Percentiles rank a stretch among this genome's conserved stretches.
These are phyloP conservation scores for Exobasidium rhododendri DNA, from an alignment of 1,284 basidiomycete genomes.

Conservation along the genomic window DNA sequence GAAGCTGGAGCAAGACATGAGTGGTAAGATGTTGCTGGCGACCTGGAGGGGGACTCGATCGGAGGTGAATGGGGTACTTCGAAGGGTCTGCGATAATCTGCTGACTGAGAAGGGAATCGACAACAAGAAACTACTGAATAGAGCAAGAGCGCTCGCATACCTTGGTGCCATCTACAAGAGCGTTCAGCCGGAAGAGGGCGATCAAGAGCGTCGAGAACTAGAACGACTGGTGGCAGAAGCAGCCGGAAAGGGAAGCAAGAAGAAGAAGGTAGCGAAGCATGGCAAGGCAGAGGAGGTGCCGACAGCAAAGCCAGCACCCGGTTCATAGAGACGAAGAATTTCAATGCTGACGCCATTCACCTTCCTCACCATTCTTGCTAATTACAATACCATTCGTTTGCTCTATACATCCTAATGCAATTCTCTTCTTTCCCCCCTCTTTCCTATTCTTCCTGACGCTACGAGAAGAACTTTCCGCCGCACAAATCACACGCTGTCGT, in stretches of 20 bases:
- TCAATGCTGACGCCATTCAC: not conserved
- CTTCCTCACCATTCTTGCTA: not conserved
- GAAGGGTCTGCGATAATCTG: constrained; percentile 51
- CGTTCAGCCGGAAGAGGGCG: constrained; percentile 49
- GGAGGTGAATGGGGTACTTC: constrained; percentile 47
- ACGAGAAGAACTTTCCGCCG: not conserved
- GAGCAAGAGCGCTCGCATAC: constrained; percentile 46
- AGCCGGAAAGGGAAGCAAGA: constrained; percentile 48
- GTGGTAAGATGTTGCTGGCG: constrained; percentile 65
- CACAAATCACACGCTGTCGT: not conserved
- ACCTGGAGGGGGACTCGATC: constrained; percentile 26
- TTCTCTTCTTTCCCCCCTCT: not conserved
- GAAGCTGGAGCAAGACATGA: constrained; percentile 87
- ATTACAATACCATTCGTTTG: not conserved
- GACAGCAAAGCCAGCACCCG: constrained; percentile 1
- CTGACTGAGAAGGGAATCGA: constrained; percentile 51
- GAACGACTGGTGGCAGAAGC: constrained; percentile 58
- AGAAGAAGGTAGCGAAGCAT: constrained; percentile 11
- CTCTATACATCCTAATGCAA: not conserved
- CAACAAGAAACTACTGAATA: constrained; percentile 46
- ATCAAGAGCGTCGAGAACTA: constrained; percentile 52
- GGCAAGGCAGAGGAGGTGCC: not conserved
- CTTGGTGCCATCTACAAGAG: constrained; percentile 52
- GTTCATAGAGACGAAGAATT: not conserved
- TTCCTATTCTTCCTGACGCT: not conserved